Evolutionary conservation across 2,329 filamentous ascomycete species (phyloP), one percentile per base, ranked within the genome.

Genomic region (Microdochium paspali): DNA sequence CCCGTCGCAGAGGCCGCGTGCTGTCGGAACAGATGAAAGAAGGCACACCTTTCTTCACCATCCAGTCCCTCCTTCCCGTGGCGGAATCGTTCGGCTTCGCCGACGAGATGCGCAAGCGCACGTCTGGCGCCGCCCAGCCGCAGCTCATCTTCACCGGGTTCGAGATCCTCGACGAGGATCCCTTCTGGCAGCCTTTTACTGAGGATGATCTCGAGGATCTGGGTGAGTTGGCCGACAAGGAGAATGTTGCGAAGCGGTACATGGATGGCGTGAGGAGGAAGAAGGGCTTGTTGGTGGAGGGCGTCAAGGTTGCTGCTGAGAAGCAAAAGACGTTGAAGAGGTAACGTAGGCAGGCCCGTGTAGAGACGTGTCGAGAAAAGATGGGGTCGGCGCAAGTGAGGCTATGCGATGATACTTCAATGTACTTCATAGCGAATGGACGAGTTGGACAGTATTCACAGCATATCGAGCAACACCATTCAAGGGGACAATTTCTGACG

Each of bases 131-230:
- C 3, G 93, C 93, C 1, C 86, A 88, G 58, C 93, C 93, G 45
- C 93, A 97, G 72, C 76, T 98, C 31, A 85, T 95, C 51, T 98
- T 97, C 62, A 80, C 87, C 7, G 93, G 93, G 1, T 98, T 90
- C 61, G 89, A 96, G 66, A 79, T 95, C 56, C 73, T 97, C 2
- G 90, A 97, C 63, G 85, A 96, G 67, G 93, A 98, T 70, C 93
- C 93, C 0, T 95, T 94, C 71, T 98, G 93, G 93, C 90, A 95
- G 44, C 93, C 93, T 1, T 90, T 89, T 54, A 97, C 91, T 0
- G 93, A 97, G 62, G 93, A 97, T 63, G 89, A 98, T 61, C 68
- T 98, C 46, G 93, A 98, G 73, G 93, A 98, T 71, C 69, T 98
- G 51, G 93, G 93, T 24, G 91, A 97, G 72, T 72, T 91, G 62